phyloP scores from a whole-genome alignment of 371 early-diverging fungal species.

The Mucor racemosus region DNA sequence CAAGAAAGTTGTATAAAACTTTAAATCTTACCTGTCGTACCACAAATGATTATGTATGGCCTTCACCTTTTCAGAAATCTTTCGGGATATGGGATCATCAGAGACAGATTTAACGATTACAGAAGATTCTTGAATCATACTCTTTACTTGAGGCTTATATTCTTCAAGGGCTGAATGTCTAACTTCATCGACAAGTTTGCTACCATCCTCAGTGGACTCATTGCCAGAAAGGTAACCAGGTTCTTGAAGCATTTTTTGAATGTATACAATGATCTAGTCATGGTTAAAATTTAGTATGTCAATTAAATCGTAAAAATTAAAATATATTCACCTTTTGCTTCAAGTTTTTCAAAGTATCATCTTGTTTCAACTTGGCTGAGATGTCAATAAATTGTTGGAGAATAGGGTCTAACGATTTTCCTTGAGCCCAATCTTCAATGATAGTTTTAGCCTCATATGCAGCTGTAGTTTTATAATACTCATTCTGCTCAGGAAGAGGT shows the following conservation, averaged over 20 bases:
- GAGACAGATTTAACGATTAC: constrained; percentile 22
- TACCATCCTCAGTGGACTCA: constrained; percentile 38
- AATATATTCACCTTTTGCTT: constrained; percentile 25
- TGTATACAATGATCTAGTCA: constrained; percentile 28
- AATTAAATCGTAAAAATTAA: background rate
- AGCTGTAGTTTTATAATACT: constrained; percentile 13
- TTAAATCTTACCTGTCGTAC: constrained; percentile 31
- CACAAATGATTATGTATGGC: constrained; percentile 41
- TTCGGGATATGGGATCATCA: constrained; percentile 34
- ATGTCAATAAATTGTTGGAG: background rate
- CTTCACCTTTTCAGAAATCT: constrained; percentile 30
- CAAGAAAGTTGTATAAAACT: too few species aligned
- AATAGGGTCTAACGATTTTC: constrained; percentile 44
- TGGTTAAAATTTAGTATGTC: background rate
- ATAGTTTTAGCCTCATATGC: constrained; percentile 50
- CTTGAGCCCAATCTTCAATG: constrained; percentile 61
- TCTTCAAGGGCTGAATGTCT: constrained; percentile 7
- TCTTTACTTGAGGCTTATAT: constrained; percentile 18
- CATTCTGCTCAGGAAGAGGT: background rate
- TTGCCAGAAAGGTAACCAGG: constrained; percentile 33
- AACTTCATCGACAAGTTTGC: constrained; percentile 19
- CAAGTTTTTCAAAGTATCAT: constrained; percentile 23
- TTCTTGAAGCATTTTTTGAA: constrained; percentile 32
- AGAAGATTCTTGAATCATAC: constrained; percentile 21
- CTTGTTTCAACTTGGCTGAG: constrained; percentile 5